Percentiles rank a stretch among this genome's conserved stretches.
These are phyloP conservation scores for Chionographis japonica DNA, from an alignment of 106 monocot genomes.

Conservation along the genomic window DNA sequence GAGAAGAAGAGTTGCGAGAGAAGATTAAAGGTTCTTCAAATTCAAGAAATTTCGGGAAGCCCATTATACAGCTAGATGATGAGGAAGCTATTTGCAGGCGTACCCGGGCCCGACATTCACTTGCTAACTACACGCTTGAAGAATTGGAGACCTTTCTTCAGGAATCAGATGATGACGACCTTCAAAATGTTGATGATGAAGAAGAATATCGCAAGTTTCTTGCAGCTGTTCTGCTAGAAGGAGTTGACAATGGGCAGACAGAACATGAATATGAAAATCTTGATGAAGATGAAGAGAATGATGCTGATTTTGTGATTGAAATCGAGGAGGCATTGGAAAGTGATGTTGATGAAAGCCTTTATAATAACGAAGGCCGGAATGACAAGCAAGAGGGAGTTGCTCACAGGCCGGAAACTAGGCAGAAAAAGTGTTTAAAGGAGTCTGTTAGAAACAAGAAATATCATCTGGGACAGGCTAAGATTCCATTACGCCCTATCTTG, in stretches of 20 bases:
- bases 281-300: constrained; percentile 96
- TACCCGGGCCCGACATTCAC: constrained; percentile 83
- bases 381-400: constrained; percentile 14
- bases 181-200: constrained; percentile 72
- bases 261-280: constrained; percentile 30
- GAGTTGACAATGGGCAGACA: constrained; percentile 12
- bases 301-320: constrained; percentile 90
- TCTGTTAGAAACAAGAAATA: constrained; percentile 27
- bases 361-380: constrained; percentile 8
- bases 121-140: constrained; percentile 76
- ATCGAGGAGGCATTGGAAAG: constrained; percentile 89
- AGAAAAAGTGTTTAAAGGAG: constrained; percentile 48
- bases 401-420: constrained; percentile 63
- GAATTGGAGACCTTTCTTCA: constrained; percentile 92
- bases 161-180: constrained; percentile 81
- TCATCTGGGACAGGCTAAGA: constrained; percentile 27
- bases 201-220: constrained; percentile 93
- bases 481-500: constrained; percentile 61
- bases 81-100: constrained; percentile 85
- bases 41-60: not conserved
- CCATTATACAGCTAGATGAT: constrained; percentile 10
- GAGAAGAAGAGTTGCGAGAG: constrained; percentile 7
- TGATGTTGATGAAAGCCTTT: constrained; percentile 56
- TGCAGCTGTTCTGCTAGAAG: constrained; percentile 61
- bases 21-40: not conserved